Conservation (phyloP, 2,329 filamentous ascomycete species). For the Colletotrichum melonis region DNA sequence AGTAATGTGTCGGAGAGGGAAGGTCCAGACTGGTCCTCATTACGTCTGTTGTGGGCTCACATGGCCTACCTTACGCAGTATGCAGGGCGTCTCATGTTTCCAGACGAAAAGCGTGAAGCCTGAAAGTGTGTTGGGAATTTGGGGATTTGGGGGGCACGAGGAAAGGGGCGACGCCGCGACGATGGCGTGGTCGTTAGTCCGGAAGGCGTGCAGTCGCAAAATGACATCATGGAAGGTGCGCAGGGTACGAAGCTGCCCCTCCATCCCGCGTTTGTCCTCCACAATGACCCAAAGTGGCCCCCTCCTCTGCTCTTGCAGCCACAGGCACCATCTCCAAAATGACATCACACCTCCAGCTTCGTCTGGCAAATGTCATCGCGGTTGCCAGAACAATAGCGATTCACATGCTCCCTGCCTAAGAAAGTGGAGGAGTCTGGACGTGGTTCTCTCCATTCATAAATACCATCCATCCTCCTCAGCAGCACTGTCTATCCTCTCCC, state of each 20-base stretch:
- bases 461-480: slow-evolving; percentile 4
- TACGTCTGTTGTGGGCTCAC: slow-evolving; percentile 31
- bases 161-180: neutral
- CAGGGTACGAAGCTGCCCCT: slow-evolving; percentile 23
- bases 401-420: slow-evolving; percentile 27
- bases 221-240: slow-evolving; percentile 32
- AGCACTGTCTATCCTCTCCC: accelerated
- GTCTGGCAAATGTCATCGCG: slow-evolving; percentile 15
- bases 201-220: neutral
- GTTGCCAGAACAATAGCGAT: slow-evolving; percentile 26
- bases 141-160: neutral
- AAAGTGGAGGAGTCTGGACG: neutral
- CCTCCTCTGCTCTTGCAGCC: neutral
- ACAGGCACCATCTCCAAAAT: slow-evolving; percentile 23
- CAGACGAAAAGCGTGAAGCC: slow-evolving; percentile 1
- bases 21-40: slow-evolving; percentile 2
- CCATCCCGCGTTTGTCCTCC: slow-evolving; percentile 11
- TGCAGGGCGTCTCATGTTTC: slow-evolving; percentile 14
- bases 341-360: slow-evolving; percentile 30
- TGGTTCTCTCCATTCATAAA: slow-evolving; percentile 17
- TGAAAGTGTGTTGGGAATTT: neutral
- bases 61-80: slow-evolving; percentile 1
- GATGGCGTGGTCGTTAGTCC: slow-evolving; percentile 9
- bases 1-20: neutral
- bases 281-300: slow-evolving; percentile 1